Conservation (phyloP, 2,329 filamentous ascomycete species). For the Fusarium bulbicola region DNA sequence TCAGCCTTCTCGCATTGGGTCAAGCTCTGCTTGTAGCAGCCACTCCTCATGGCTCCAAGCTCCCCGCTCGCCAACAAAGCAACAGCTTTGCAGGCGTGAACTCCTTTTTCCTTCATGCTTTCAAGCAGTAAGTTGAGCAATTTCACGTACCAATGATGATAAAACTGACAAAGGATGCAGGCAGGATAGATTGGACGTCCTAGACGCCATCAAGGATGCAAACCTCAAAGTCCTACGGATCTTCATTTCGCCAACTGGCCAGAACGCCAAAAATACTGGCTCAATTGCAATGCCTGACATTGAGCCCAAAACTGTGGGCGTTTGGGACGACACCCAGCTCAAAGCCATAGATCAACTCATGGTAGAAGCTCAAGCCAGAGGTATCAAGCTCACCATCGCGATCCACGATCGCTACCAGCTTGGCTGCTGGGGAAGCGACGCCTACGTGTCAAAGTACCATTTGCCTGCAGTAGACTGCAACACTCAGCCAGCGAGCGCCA, state of each 20-base stretch:
- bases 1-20: not conserved
- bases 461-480: not conserved
- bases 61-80: not conserved
- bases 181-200: not conserved
- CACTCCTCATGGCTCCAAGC: not conserved
- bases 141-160: too few species aligned
- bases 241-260: not conserved
- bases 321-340: not conserved
- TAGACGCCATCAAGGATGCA: not conserved
- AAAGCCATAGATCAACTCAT: not conserved
- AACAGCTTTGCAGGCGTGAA: not conserved
- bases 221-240: not conserved
- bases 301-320: not conserved
- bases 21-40: not conserved
- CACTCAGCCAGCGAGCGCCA: not conserved
- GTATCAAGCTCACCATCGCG: not conserved
- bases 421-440: not conserved
- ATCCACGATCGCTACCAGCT: not conserved
- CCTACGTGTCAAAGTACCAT: not conserved
- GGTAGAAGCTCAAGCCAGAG: not conserved
- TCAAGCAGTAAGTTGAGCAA: not conserved
- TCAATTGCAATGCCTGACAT: not conserved
- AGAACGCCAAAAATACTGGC: not conserved
- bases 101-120: not conserved
- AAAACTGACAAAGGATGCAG: not conserved